These are phyloP conservation scores for Aspergillus latus DNA, from an alignment of 2,329 filamentous ascomycete species.

Conservation along the genomic window DNA sequence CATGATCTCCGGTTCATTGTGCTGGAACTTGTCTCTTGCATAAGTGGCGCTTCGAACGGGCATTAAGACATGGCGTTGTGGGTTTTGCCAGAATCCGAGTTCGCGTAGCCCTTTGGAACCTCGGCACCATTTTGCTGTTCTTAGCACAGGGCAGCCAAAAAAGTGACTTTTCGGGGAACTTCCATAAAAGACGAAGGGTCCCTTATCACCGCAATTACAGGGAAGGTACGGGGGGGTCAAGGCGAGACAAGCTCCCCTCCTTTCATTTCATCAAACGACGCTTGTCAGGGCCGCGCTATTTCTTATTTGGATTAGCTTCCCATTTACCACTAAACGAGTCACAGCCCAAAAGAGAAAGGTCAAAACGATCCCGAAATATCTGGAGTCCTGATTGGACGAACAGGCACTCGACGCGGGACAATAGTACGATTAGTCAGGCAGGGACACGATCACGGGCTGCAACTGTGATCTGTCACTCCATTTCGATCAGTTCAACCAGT, in stretches of 20 bases:
- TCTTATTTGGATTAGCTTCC: not conserved
- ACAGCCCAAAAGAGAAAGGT: not conserved
- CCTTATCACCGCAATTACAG: not conserved
- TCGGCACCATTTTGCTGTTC: not conserved
- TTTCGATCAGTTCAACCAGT: not conserved
- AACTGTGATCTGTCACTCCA: conserved; percentile 7
- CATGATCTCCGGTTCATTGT: not conserved
- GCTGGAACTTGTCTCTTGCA: not conserved
- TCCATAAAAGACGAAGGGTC: not conserved
- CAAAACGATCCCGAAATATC: conserved; percentile 8
- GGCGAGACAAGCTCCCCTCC: conserved; percentile 20
- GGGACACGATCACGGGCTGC: conserved; percentile 3
- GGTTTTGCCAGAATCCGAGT: not conserved
- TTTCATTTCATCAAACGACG: conserved; percentile 15
- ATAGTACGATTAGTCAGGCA: conserved; percentile 1
- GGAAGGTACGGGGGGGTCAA: not conserved
- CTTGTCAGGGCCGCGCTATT: conserved; percentile 1
- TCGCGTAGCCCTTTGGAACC: not conserved
- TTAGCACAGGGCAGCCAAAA: not conserved
- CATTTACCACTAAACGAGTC: too few relatives aligned
- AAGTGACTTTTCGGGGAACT: not conserved
- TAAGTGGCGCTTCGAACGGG: conserved; percentile 1
- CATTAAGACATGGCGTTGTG: not conserved
- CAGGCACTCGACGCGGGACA: not conserved
- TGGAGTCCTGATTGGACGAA: conserved; percentile 12